These are phyloP conservation scores for Ceratorhiza oryzae-sativae DNA, from an alignment of 1,284 basidiomycete species.

Conservation along the genomic window DNA sequence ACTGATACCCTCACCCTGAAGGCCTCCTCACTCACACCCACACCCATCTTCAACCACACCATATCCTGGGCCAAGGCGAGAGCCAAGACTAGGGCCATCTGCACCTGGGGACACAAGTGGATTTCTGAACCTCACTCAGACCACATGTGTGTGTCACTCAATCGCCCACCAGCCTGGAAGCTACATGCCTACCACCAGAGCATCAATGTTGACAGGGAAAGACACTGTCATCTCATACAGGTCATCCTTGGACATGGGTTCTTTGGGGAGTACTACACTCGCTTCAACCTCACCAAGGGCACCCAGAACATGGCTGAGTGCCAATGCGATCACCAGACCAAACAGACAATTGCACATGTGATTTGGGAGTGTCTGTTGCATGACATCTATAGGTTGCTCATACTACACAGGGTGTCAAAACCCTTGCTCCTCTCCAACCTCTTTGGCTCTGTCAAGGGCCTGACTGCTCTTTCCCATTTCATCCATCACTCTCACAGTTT, in stretches of 20 bases:
- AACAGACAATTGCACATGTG: conserved; percentile 25
- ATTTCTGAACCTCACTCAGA: no score
- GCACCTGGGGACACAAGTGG: no score
- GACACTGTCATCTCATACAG: not conserved
- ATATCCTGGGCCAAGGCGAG: no score
- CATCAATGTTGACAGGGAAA: not conserved
- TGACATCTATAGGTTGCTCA: not conserved
- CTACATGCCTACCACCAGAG: not conserved
- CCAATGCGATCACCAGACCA: conserved; percentile 16
- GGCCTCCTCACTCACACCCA: no score
- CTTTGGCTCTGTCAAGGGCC: not conserved
- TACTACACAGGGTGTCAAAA: not conserved
- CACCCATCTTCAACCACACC: no score
- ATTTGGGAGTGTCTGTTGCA: conserved; percentile 10
- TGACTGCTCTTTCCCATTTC: not conserved
- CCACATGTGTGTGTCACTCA: no score
- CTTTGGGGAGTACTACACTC: conserved; percentile 30
- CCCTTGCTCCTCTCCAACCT: not conserved
- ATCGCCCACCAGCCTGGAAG: no score
- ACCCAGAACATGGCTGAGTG: not conserved
- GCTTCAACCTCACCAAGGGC: conserved; percentile 22
- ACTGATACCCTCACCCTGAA: no score
- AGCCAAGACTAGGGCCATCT: no score
- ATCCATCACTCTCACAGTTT: not conserved
- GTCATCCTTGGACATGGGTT: conserved; percentile 6